phyloP scores from a whole-genome alignment of 148 eudicot species.

The Chenopodium album region DNA sequence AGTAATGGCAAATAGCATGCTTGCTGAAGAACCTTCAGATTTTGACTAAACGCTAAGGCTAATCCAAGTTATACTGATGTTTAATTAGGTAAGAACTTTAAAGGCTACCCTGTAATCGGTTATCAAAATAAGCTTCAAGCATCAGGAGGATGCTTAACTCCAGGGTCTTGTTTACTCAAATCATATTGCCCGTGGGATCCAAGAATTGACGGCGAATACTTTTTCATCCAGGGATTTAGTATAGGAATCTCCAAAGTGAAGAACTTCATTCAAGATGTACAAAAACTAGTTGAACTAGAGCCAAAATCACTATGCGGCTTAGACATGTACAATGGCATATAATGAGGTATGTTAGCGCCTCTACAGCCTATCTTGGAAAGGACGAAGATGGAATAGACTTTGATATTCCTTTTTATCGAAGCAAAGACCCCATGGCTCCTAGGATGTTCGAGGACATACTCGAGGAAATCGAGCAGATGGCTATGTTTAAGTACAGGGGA shows the following conservation, averaged over 20 bases:
- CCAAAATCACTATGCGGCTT: constrained; percentile 62
- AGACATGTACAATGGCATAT: constrained; percentile 67
- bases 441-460: constrained; percentile 58
- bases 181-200: constrained; percentile 72
- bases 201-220: constrained; percentile 52
- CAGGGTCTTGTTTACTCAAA: constrained; percentile 12
- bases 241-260: constrained; percentile 50
- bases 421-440: constrained; percentile 57
- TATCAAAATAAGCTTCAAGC: constrained; percentile 69
- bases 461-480: constrained; percentile 84
- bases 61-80: not conserved
- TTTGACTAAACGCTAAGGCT: not conserved
- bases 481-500: constrained; percentile 65
- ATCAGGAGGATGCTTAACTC: constrained; percentile 63
- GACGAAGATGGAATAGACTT: constrained; percentile 76
- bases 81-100: constrained; percentile 43
- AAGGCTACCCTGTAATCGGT: constrained; percentile 73
- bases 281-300: constrained; percentile 46
- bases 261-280: constrained; percentile 62
- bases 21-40: no score
- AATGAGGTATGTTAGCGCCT: constrained; percentile 72
- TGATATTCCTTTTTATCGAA: constrained; percentile 71
- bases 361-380: constrained; percentile 74
- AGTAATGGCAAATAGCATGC: not conserved
- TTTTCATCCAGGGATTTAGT: constrained; percentile 55